A percentile compares a stretch with the other conserved stretches of the same genome.
Conservation (phyloP, 768 basidiomycete species). For the Boletus tomentosulus region DNA sequence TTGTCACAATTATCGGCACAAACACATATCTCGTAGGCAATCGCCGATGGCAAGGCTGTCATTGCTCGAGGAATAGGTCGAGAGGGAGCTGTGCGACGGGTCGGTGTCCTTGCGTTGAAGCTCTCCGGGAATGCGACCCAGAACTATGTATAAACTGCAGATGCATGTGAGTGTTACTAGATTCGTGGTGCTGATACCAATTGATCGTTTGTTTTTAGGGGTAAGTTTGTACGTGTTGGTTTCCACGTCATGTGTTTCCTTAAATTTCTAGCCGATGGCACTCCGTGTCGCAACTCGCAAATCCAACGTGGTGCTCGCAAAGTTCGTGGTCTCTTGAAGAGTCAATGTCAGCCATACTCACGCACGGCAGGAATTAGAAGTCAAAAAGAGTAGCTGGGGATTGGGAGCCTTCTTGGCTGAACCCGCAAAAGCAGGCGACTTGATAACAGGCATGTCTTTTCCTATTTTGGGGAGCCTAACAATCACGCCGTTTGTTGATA, state of each 20-base stretch:
- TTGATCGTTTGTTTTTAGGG: slow-evolving; percentile 12
- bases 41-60: slow-evolving; percentile 56
- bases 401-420: slow-evolving; percentile 53
- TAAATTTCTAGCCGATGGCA: slow-evolving; percentile 25
- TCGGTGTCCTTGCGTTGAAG: slow-evolving; percentile 50
- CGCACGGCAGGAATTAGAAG: slow-evolving; percentile 36
- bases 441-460: slow-evolving; percentile 40
- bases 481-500: slow-evolving; percentile 20
- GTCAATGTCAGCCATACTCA: slow-evolving; percentile 4
- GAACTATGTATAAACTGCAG: slow-evolving; percentile 54
- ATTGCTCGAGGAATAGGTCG: slow-evolving; percentile 34
- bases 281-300: slow-evolving; percentile 44
- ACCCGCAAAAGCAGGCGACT: slow-evolving; percentile 38
- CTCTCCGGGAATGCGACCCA: slow-evolving; percentile 64
- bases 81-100: slow-evolving; percentile 33
- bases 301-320: slow-evolving; percentile 45
- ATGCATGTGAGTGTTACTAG: slow-evolving; percentile 37
- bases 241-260: background rate
- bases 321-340: slow-evolving; percentile 26
- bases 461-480: background rate
- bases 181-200: background rate
- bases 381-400: slow-evolving; percentile 45
- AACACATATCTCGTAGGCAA: slow-evolving; percentile 36
- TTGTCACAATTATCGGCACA: background rate
- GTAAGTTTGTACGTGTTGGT: slow-evolving; percentile 13